Percentiles rank a stretch among this genome's conserved stretches.
These are phyloP conservation scores for Aaosphaeria pasadenensis DNA, from an alignment of 2,329 filamentous ascomycete genomes.

Conservation along the genomic window DNA sequence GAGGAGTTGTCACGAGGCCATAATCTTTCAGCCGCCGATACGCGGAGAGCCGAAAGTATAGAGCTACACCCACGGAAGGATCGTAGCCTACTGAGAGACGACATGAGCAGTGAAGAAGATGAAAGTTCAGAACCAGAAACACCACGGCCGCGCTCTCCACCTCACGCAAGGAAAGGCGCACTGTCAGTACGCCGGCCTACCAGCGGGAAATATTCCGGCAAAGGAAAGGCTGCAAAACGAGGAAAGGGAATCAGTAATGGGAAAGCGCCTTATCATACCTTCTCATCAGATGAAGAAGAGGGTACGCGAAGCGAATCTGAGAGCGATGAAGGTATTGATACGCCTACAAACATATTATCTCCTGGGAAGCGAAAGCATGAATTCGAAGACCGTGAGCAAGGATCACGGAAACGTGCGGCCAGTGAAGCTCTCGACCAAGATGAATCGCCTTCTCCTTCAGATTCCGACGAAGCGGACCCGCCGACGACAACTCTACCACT, in stretches of 20 bases:
- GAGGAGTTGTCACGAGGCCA: conserved; percentile 24
- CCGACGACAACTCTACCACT: conserved; percentile 21
- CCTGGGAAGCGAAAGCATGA: conserved; percentile 28
- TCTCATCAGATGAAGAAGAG: conserved; percentile 12
- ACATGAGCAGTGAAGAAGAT: conserved; percentile 19
- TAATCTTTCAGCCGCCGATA: conserved; percentile 25
- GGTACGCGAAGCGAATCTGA: conserved; percentile 3
- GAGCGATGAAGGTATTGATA: conserved; percentile 25
- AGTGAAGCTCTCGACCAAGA: conserved; percentile 17
- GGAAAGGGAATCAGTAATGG: conserved; percentile 12
- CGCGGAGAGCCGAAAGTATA: conserved; percentile 27
- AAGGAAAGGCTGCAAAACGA: conserved; percentile 20
- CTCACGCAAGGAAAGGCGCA: conserved; percentile 20
- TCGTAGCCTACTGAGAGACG: conserved; percentile 19
- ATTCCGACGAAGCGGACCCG: conserved; percentile 9
- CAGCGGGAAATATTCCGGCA: conserved; percentile 33
- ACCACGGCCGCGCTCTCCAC: conserved; percentile 15
- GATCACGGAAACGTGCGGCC: conserved; percentile 25
- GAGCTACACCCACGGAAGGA: conserved; percentile 28
- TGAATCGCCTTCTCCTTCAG: conserved; percentile 17
- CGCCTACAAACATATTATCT: conserved; percentile 24
- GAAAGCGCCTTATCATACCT: conserved; percentile 15
- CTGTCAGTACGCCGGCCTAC: conserved; percentile 35
- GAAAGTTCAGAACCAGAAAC: conserved; percentile 15
- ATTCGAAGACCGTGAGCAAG: conserved; percentile 11